Evolutionary conservation across 768 basidiomycete genomes (phyloP).

Genomic region (Termitomyces sp.): DNA sequence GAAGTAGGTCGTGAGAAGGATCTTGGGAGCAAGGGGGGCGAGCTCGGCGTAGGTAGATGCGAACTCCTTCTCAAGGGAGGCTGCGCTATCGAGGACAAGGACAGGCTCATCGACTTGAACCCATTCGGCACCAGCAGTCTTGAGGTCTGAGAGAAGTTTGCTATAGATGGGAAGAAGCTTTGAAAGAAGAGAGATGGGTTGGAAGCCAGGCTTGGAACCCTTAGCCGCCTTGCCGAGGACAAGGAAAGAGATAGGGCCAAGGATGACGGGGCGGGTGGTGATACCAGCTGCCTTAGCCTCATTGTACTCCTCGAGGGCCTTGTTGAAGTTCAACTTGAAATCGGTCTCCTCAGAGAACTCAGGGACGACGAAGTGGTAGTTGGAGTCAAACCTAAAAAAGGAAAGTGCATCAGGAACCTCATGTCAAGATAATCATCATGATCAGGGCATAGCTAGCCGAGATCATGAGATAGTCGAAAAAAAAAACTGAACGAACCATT

Average conservation of each 20-base stretch:
- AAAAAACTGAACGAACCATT: constrained; percentile 64
- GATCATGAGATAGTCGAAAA: neutral
- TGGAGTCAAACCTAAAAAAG: constrained; percentile 83
- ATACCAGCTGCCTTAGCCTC: constrained; percentile 92
- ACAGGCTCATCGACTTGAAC: constrained; percentile 98
- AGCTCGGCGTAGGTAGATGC: constrained; percentile 77
- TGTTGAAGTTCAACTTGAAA: constrained; percentile 96
- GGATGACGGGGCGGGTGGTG: constrained; percentile 88
- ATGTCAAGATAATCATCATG: neutral
- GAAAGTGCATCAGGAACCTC: constrained; percentile 1
- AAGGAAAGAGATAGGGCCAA: constrained; percentile 95
- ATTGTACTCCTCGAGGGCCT: constrained; percentile 88
- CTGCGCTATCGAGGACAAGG: constrained; percentile 86
- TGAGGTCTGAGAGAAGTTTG: constrained; percentile 84
- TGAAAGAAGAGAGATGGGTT: constrained; percentile 85
- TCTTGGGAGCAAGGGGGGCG: constrained; percentile 78
- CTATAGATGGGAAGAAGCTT: constrained; percentile 90
- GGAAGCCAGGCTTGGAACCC: constrained; percentile 76
- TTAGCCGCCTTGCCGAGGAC: constrained; percentile 88
- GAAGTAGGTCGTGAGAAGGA: constrained; percentile 95
- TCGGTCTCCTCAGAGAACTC: constrained; percentile 87
- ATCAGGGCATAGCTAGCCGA: constrained; percentile 2
- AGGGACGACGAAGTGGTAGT: constrained; percentile 98
- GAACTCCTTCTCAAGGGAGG: constrained; percentile 74
- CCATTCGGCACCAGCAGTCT: constrained; percentile 87